Base-by-base conservation (phyloP, 345 rosid genomes). In the Citrus medica region DNA sequence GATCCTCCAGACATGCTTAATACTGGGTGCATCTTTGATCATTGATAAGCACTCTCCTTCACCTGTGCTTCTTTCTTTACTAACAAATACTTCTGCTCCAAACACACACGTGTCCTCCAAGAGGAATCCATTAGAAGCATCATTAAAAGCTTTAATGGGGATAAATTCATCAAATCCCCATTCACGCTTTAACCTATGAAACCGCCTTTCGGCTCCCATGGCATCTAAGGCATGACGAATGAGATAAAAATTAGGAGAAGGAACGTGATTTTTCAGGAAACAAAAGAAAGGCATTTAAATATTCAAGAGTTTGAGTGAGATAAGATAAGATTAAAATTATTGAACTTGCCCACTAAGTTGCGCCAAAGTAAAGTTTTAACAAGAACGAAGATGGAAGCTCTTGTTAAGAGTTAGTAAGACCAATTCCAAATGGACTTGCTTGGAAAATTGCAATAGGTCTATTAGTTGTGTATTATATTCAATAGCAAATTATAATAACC, bases 51-150 rank as follows among this genome's bases (percentile, higher is more conserved):
- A 69, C 77, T 89, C 90, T 69, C 83, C 85, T 59, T 63, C 73
- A 19, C 85, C 85, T 2, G 76, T 53, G 79, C 81, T 76, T 46
- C 51, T 82, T 80, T 85, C 92, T 79, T 70, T 83, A 9, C 73
- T 21, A 22, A 84, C 85, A 51, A 83, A 84, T 3, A 89, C 85
- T 76, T 89, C 90, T 10, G 76, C 89, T 12, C 92, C 92, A 28
- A 89, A 33, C 17, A 80, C 82, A 32, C 88, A 86, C 6, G 81
- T 56, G 77, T 85, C 89, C 1, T 84, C 86, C 63, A 83, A 63
- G 0, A 85, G 82, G 81, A 81, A 84, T 28, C 88, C 92, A 25
- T 83, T 83, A 14, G 65, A 76, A 16, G 67, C 67, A 71, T 85
- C 85, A 1, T 27, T 67, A 59, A 89, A 83, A 13, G 37, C 21